Evolutionary conservation across 2,329 filamentous ascomycete species (phyloP).

Genomic region (Bipolaris sorokiniana): DNA sequence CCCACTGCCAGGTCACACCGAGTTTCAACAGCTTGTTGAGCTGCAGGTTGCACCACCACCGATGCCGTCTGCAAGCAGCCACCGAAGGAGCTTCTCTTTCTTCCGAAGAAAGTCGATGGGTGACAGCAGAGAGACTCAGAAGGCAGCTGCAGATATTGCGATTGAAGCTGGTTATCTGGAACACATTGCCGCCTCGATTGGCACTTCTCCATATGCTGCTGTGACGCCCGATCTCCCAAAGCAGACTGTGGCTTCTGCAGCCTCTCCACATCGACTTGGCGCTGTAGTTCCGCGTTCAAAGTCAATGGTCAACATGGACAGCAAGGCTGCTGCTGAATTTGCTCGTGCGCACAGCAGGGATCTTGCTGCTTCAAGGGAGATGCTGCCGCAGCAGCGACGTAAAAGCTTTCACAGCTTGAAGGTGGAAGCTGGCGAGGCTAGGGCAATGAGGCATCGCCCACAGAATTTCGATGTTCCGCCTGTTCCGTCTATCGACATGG

Average conservation of each 20-base stretch:
- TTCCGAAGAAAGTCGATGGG: constrained; percentile 40
- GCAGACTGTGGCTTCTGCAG: constrained; percentile 31
- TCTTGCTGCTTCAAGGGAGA: constrained; percentile 27
- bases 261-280: constrained; percentile 47
- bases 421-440: constrained; percentile 33
- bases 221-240: constrained; percentile 37
- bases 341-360: constrained; percentile 47
- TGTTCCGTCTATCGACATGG: constrained; percentile 32
- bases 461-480: constrained; percentile 33
- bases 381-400: constrained; percentile 30
- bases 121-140: constrained; percentile 12
- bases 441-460: constrained; percentile 21
- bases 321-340: constrained; percentile 42
- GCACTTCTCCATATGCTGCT: constrained; percentile 53
- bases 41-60: constrained; percentile 33
- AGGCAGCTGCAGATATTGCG: constrained; percentile 22
- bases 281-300: constrained; percentile 35
- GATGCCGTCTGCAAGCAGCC: constrained; percentile 30
- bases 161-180: constrained; percentile 49
- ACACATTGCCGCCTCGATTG: constrained; percentile 51
- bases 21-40: constrained; percentile 21
- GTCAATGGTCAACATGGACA: constrained; percentile 46
- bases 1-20: constrained; percentile 12
- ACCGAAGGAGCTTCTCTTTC: constrained; percentile 38
- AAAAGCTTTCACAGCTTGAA: constrained; percentile 39